These are phyloP conservation scores for Schwanniomyces etchellsii DNA, from an alignment of 1,139 yeast species.

Conservation along the genomic window DNA sequence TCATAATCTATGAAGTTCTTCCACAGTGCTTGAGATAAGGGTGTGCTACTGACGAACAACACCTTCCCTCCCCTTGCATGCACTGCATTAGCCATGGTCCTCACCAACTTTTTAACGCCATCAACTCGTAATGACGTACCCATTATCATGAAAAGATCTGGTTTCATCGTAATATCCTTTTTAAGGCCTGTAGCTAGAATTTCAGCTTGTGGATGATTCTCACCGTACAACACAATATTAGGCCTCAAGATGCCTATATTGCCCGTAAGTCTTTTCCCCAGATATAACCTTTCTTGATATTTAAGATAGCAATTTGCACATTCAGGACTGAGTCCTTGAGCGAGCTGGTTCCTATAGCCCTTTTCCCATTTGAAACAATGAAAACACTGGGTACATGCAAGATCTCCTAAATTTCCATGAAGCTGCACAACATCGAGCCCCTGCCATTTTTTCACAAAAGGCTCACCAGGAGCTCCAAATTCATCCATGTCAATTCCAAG, in stretches of 20 bases:
- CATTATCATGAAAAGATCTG: slow-evolving; percentile 63
- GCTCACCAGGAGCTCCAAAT: slow-evolving; percentile 17
- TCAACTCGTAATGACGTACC: slow-evolving; percentile 75
- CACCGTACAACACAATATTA: slow-evolving; percentile 72
- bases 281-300: slow-evolving; percentile 45
- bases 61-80: slow-evolving; percentile 60
- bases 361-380: slow-evolving; percentile 56
- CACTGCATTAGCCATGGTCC: slow-evolving; percentile 49
- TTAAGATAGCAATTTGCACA: slow-evolving; percentile 55
- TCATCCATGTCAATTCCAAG: slow-evolving; percentile 32
- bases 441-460: slow-evolving; percentile 47
- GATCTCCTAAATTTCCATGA: slow-evolving; percentile 80
- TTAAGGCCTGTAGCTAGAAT: slow-evolving; percentile 54
- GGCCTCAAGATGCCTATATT: slow-evolving; percentile 65
- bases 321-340: slow-evolving; percentile 55
- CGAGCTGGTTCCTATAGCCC: slow-evolving; percentile 37
- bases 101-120: slow-evolving; percentile 67
- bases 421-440: slow-evolving; percentile 74
- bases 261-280: slow-evolving; percentile 59
- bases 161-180: slow-evolving; percentile 49
- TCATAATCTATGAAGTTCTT: slow-evolving; percentile 61
- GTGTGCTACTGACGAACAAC: slow-evolving; percentile 56
- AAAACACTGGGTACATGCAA: slow-evolving; percentile 70
- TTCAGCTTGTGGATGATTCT: slow-evolving; percentile 71
- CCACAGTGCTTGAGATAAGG: slow-evolving; percentile 46